A percentile compares a stretch with the other conserved stretches of the same genome.
These are phyloP conservation scores for Pseudozyma hubeiensis DNA, from an alignment of 1,284 basidiomycete species.

Conservation along the genomic window DNA sequence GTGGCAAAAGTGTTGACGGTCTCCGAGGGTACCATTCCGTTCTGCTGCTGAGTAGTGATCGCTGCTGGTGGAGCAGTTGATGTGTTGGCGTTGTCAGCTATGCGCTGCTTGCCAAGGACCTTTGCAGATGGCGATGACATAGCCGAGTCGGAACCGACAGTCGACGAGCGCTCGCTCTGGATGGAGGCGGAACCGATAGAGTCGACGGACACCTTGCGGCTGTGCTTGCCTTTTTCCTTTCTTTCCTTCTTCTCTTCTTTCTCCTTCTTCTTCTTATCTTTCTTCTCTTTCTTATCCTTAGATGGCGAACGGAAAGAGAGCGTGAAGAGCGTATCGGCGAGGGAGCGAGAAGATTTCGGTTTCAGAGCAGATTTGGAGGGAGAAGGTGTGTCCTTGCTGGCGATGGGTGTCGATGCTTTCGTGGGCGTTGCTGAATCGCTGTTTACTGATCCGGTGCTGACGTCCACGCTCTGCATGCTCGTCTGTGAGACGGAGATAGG, in stretches of 20 bases:
- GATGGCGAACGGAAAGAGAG: constrained; percentile 41
- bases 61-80: background rate
- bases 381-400: constrained; percentile 53
- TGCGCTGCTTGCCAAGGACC: constrained; percentile 33
- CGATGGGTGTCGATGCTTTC: constrained; percentile 6
- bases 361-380: constrained; percentile 58
- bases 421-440: constrained; percentile 6
- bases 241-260: constrained; percentile 38
- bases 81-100: constrained; percentile 1
- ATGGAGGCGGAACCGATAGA: constrained; percentile 29
- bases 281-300: constrained; percentile 48
- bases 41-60: constrained; percentile 2
- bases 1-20: constrained; percentile 29
- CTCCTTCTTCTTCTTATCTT: constrained; percentile 43
- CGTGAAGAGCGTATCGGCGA: constrained; percentile 63
- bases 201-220: constrained; percentile 28
- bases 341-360: constrained; percentile 41
- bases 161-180: constrained; percentile 30
- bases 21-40: constrained; percentile 20
- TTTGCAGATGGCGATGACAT: constrained; percentile 28
- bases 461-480: constrained; percentile 10
- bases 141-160: constrained; percentile 11
- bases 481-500: constrained; percentile 26
- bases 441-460: background rate
- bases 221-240: constrained; percentile 48